A percentile compares a stretch with the other conserved stretches of the same genome.
phyloP scores from a whole-genome alignment of 495 filamentous ascomycete genomes.

The Neurospora sp. region DNA sequence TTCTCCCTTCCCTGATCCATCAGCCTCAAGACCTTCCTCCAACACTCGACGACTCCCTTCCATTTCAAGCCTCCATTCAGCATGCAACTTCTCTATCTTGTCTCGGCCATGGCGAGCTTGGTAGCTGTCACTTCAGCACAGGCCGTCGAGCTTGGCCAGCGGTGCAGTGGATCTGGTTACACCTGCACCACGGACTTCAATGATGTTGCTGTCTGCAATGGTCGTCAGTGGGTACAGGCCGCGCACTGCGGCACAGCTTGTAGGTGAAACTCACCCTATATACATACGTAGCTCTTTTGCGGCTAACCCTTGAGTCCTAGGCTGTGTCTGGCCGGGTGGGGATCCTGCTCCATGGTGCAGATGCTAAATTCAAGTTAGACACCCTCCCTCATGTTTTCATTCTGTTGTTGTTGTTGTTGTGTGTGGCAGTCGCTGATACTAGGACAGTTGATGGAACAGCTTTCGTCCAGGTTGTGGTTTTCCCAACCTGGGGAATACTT shows the following conservation, averaged over 20 bases:
- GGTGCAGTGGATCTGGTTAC: neutral
- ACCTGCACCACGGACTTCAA: neutral
- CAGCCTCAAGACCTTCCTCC: neutral
- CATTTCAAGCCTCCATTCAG: neutral
- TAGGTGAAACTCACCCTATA: neutral
- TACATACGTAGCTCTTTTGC: neutral
- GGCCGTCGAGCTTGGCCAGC: neutral
- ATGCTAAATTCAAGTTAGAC: neutral
- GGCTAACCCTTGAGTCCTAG: neutral
- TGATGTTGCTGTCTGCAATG: neutral
- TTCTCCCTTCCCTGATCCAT: neutral
- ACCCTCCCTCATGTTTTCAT: neutral
- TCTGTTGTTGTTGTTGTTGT: neutral
- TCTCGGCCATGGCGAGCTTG: neutral
- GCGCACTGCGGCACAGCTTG: neutral
- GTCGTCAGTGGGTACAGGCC: neutral
- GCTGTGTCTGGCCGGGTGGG: neutral
- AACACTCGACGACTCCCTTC: neutral
- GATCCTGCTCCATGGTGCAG: neutral
- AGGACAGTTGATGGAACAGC: neutral
- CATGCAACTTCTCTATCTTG: neutral
- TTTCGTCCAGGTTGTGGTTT: neutral
- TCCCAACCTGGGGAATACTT: neutral
- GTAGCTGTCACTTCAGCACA: neutral
- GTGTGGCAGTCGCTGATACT: neutral